Base-by-base conservation (phyloP, 1,284 basidiomycete genomes). In the Fistulinella cinereoalba region DNA sequence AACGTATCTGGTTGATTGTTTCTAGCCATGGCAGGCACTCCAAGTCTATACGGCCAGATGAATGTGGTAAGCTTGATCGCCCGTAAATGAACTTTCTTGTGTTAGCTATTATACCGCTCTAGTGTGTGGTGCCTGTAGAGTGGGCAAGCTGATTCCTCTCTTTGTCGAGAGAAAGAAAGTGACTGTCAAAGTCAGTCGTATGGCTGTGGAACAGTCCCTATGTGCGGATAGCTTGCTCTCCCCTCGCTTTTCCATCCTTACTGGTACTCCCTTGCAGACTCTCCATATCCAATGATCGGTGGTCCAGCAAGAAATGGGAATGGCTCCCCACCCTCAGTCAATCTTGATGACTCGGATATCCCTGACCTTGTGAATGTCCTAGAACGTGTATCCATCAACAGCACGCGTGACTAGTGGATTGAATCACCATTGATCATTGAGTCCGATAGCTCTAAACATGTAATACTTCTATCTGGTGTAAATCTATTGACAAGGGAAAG, bases 1-100 rank as follows among this genome's bases (percentile, higher is more conserved):
- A 19, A 38, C 16, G 25, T 25, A 28, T 47, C 37, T 56, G 16
- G 53, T 41, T 28, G 23, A 12, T 39, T 49, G 15, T 5, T 37
- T 8, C 49, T 43, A 90, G 88, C 39, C 90, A 88, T 60, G 86
- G 87, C 12, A 76, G 88, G 27, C 83, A 85, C 58, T 84, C 79
- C 52, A 88, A 86, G 51, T 89, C 86, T 12, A 90, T 92, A 55
- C 72, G 78, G 16, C 74, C 83, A 8, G 72, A 79, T n/a, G 77
- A 79, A 65, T 81, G 80, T 52, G 72, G 85, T 81, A 58, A 51
- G 80, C 72, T 15, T 33, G 22, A 42, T 37, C 34, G 23, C 21
- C 40, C 31, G 37, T 19, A 38, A 19, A 25, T 15, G 23, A 13
- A 2, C 24, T 34, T 16, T 6, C 28, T 15, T 29, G 21, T 24